A percentile compares a stretch with the other conserved stretches of the same genome.
These are phyloP conservation scores for Vigna hirtella DNA, from an alignment of 306 rosid species.

Conservation along the genomic window DNA sequence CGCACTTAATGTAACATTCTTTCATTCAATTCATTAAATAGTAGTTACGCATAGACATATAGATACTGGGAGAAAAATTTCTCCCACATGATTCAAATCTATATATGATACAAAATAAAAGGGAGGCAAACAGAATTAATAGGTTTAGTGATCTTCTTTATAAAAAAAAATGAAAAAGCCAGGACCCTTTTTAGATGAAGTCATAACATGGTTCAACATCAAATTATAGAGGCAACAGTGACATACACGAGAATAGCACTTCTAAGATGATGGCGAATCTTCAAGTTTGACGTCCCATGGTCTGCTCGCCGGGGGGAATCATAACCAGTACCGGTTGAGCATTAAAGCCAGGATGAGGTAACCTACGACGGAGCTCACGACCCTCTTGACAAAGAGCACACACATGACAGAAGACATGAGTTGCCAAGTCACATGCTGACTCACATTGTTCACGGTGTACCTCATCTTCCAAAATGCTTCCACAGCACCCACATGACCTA, in stretches of 20 bases:
- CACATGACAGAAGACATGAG: conserved; percentile 85
- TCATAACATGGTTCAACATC: conserved; percentile 25
- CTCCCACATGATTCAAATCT: conserved; percentile 22
- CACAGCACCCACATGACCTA: conserved; percentile 89
- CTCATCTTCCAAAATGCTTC: conserved; percentile 73
- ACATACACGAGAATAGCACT: conserved; percentile 36
- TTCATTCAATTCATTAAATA: conserved; percentile 32
- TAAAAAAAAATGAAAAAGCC: conserved; percentile 22
- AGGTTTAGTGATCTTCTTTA: conserved; percentile 33
- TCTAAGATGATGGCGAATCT: conserved; percentile 16
- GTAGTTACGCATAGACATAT: conserved; percentile 19
- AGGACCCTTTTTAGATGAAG: conserved; percentile 22
- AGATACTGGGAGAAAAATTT: conserved; percentile 1
- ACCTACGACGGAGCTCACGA: conserved; percentile 91
- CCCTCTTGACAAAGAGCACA: conserved; percentile 98
- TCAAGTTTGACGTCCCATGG: conserved; percentile 81
- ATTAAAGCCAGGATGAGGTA: conserved; percentile 90
- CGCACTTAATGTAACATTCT: neutral
- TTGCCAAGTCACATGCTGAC: conserved; percentile 73
- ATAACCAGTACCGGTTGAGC: conserved; percentile 78
- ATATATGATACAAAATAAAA: conserved; percentile 24
- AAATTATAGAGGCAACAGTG: conserved; percentile 29
- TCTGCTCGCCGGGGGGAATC: conserved; percentile 91
- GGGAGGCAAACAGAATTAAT: conserved; percentile 28
- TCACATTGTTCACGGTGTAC: conserved; percentile 80